Conservation (phyloP, 2,329 filamentous ascomycete species). For the Teratosphaeria epicoccoides region DNA sequence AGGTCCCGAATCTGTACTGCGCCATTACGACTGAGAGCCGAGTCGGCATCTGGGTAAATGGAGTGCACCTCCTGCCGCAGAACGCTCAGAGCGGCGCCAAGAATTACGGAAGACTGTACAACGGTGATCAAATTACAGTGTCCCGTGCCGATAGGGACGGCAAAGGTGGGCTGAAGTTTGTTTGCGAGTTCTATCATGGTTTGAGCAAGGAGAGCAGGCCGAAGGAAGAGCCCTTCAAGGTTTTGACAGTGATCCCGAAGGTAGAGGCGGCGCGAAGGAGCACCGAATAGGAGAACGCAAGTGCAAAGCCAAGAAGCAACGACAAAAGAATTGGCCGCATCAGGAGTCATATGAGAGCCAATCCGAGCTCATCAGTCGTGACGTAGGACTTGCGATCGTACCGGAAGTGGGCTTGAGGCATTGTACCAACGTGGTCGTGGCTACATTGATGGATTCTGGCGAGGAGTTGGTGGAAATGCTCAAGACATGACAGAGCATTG, state of each 20-base stretch:
- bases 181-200: conserved; percentile 34
- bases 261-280: too few relatives aligned
- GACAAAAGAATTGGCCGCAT: too few relatives aligned
- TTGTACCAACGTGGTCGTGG: background rate
- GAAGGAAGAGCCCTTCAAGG: conserved; percentile 1
- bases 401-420: background rate
- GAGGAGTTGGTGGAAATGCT: background rate
- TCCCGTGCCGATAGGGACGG: conserved; percentile 43
- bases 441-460: background rate
- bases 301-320: too few relatives aligned
- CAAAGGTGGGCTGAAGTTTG: conserved; percentile 30
- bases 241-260: conserved; percentile 1
- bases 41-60: conserved; percentile 67
- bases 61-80: conserved; percentile 43
- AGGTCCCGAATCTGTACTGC: conserved; percentile 46
- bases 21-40: conserved; percentile 74
- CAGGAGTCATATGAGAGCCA: too few relatives aligned
- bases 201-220: conserved; percentile 19
- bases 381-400: too few relatives aligned
- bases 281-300: too few relatives aligned
- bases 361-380: too few relatives aligned
- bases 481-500: background rate
- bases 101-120: conserved; percentile 58
- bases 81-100: conserved; percentile 21
- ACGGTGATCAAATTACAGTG: conserved; percentile 66